Percentiles rank a stretch among this genome's conserved stretches.
Evolutionary conservation across 108 stramenopile genomes (phyloP).

Genomic region (Mediolabrus comicus): DNA sequence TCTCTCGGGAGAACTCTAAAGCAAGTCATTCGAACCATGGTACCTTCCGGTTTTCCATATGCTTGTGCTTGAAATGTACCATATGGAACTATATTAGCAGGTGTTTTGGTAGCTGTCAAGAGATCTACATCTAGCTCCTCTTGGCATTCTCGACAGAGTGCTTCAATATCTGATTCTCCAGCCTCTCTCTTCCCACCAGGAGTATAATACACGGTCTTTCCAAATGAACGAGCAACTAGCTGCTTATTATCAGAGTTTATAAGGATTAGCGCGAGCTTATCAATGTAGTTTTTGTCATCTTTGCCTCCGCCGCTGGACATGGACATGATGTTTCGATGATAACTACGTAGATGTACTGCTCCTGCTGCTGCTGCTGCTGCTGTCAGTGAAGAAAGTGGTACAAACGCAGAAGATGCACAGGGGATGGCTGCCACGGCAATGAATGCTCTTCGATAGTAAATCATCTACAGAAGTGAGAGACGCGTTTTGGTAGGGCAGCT

Average conservation of each 20-base stretch:
- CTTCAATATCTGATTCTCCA: constrained; percentile 46
- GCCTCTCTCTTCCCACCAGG: constrained; percentile 59
- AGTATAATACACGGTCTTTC: constrained; percentile 50
- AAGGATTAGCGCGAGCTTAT: constrained; percentile 52
- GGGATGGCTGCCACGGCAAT: neutral
- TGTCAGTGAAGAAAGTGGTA: neutral
- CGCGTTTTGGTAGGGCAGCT: too few relatives aligned
- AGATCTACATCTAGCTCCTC: constrained; percentile 56
- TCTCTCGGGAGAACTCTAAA: constrained; percentile 31
- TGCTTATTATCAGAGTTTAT: constrained; percentile 44
- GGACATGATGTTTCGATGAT: too few relatives aligned
- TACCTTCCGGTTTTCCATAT: constrained; percentile 52
- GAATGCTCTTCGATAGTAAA: neutral
- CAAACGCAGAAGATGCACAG: neutral
- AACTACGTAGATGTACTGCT: too few relatives aligned
- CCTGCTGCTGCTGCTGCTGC: too few relatives aligned
- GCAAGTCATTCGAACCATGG: constrained; percentile 57
- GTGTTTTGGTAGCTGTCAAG: constrained; percentile 19
- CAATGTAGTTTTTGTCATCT: constrained; percentile 26
- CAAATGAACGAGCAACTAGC: constrained; percentile 50
- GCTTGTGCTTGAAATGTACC: constrained; percentile 56
- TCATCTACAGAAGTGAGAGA: neutral
- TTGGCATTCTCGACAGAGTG: constrained; percentile 50
- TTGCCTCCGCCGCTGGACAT: neutral
- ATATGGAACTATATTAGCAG: constrained; percentile 37